Conservation (phyloP, 768 basidiomycete species). For the Trametes cinnabarina region DNA sequence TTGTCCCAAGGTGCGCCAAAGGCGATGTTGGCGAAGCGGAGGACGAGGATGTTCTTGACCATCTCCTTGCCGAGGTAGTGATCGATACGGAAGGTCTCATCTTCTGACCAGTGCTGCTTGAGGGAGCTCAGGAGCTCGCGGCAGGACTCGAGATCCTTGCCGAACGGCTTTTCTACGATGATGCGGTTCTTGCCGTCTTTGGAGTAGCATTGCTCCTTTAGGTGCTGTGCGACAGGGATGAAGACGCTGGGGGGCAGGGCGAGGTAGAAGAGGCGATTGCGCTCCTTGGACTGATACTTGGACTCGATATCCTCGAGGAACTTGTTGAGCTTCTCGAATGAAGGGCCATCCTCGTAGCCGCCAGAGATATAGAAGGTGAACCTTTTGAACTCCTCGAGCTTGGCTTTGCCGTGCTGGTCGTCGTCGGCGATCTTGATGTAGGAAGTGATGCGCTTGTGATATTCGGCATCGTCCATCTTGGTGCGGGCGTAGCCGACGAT, state of each 20-base stretch:
- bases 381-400: conserved; percentile 82
- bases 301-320: conserved; percentile 79
- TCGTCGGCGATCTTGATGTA: conserved; percentile 82
- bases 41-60: conserved; percentile 97
- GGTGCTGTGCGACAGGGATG: conserved; percentile 78
- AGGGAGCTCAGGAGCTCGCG: conserved; percentile 73
- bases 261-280: conserved; percentile 92
- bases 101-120: conserved; percentile 89
- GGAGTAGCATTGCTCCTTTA: conserved; percentile 79
- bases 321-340: conserved; percentile 75
- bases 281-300: conserved; percentile 55
- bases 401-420: conserved; percentile 51
- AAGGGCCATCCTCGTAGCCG: conserved; percentile 79
- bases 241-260: conserved; percentile 98
- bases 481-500: conserved; percentile 97
- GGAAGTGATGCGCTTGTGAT: conserved; percentile 76
- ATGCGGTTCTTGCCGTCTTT: conserved; percentile 79
- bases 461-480: conserved; percentile 86
- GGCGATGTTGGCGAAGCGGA: conserved; percentile 93
- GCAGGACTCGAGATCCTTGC: conserved; percentile 87
- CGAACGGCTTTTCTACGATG: conserved; percentile 98
- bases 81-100: conserved; percentile 98
- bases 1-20: conserved; percentile 92
- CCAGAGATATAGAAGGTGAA: conserved; percentile 82
- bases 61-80: conserved; percentile 99